Evolutionary conservation across 2,329 filamentous ascomycete species (phyloP).

Genomic region (Venturiaceae sp.): DNA sequence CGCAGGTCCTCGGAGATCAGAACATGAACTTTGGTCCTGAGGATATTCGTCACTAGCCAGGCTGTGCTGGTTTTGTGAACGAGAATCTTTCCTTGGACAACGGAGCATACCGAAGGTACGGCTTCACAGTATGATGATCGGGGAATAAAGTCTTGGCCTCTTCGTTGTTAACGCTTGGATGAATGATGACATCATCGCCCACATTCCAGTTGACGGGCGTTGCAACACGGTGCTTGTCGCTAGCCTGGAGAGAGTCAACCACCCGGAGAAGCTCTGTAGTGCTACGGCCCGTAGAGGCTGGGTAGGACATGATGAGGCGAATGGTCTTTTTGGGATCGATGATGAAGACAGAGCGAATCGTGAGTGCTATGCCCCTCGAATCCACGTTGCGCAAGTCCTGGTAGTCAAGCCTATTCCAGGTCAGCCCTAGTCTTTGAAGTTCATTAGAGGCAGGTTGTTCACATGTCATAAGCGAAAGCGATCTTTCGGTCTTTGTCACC

Average conservation of each 20-base stretch:
- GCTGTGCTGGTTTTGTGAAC: too few relatives aligned
- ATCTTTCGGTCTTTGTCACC: constrained; percentile 43
- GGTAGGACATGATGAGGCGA: constrained; percentile 52
- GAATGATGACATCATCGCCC: constrained; percentile 51
- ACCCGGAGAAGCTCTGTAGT: constrained; percentile 43
- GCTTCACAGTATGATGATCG: constrained; percentile 52
- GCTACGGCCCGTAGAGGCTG: constrained; percentile 50
- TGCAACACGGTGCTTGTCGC: constrained; percentile 50
- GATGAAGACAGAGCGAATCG: constrained; percentile 55
- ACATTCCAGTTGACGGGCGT: constrained; percentile 55
- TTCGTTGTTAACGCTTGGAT: constrained; percentile 47
- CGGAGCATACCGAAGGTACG: constrained; percentile 51
- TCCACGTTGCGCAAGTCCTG: constrained; percentile 51
- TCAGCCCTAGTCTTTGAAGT: background rate
- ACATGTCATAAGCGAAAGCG: constrained; percentile 43
- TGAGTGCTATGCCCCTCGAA: constrained; percentile 46
- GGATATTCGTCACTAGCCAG: too few relatives aligned
- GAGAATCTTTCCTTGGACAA: constrained; percentile 48
- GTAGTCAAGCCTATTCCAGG: constrained; percentile 33
- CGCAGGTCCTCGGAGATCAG: too few relatives aligned
- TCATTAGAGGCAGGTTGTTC: constrained; percentile 12
- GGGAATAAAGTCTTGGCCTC: constrained; percentile 50
- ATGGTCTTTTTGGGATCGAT: constrained; percentile 58
- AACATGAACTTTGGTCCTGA: too few relatives aligned
- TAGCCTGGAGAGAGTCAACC: constrained; percentile 43